Conservation (phyloP, 257 asterid species). For the Solanum rostratum region DNA sequence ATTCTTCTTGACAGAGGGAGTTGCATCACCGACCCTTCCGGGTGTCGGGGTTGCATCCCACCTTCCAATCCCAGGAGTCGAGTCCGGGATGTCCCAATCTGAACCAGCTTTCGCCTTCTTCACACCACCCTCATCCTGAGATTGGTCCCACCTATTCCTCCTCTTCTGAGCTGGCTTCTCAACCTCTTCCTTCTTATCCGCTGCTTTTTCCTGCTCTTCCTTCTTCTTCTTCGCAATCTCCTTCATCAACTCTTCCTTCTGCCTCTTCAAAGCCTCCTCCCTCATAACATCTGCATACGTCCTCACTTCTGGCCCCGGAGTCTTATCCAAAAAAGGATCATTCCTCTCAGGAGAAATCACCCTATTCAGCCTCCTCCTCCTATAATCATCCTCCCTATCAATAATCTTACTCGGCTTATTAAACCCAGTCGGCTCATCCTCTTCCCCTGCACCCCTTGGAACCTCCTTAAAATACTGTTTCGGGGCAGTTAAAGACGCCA, state of each 20-base stretch:
- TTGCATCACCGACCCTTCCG: slow-evolving; percentile 85
- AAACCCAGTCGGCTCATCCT: slow-evolving; percentile 54
- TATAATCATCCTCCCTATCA: slow-evolving; percentile 78
- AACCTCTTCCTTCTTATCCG: slow-evolving; percentile 27
- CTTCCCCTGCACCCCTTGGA: slow-evolving; percentile 58
- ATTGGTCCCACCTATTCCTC: slow-evolving; percentile 92
- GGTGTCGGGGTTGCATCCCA: slow-evolving; percentile 99
- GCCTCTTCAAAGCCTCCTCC: slow-evolving; percentile 66
- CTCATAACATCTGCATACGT: slow-evolving; percentile 82
- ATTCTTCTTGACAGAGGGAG: slow-evolving; percentile 64
- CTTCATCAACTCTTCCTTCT: slow-evolving; percentile 68
- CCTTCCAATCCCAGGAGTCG: slow-evolving; percentile 84
- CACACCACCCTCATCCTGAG: slow-evolving; percentile 58
- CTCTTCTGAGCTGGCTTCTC: slow-evolving; percentile 67
- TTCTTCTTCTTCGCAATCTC: slow-evolving; percentile 74
- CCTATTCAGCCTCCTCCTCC: slow-evolving; percentile 72
- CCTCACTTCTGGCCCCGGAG: slow-evolving; percentile 81
- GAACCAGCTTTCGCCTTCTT: slow-evolving; percentile 64
- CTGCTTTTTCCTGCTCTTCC: slow-evolving; percentile 42
- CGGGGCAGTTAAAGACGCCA: slow-evolving; percentile 80
- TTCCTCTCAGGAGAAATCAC: slow-evolving; percentile 75
- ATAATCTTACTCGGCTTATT: slow-evolving; percentile 68
- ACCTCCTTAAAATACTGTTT: slow-evolving; percentile 64
- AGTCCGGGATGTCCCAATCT: slow-evolving; percentile 87
- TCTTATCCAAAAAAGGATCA: slow-evolving; percentile 81